Conservation (phyloP, 2,329 filamentous ascomycete genomes). For the Amauroascus verrucosus region DNA sequence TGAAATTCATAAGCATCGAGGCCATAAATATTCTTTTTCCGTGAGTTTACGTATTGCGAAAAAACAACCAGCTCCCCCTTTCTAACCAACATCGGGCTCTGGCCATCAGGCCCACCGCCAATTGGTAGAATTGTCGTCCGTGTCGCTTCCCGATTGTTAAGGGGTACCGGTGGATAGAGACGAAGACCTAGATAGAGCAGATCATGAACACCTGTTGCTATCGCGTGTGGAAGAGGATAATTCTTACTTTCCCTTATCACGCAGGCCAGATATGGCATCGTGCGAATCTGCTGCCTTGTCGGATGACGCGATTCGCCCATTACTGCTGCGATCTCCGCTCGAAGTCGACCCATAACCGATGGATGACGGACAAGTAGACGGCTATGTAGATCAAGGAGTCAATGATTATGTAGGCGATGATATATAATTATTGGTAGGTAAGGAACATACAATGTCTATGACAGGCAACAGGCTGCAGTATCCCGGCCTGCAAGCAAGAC, state of each 20-base stretch:
- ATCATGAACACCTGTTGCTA: too few species aligned
- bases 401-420: constrained; percentile 11
- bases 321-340: constrained; percentile 17
- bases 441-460: constrained; percentile 24
- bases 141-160: constrained; percentile 35
- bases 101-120: constrained; percentile 52
- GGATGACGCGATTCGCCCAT: constrained; percentile 15
- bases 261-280: constrained; percentile 25
- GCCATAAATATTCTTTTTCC: constrained; percentile 52
- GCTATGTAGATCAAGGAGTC: too few species aligned
- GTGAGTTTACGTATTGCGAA: constrained; percentile 61
- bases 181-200: constrained; percentile 36
- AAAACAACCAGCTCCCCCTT: constrained; percentile 59
- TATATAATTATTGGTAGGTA: constrained; percentile 7
- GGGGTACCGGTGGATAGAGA: constrained; percentile 39
- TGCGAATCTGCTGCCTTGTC: constrained; percentile 17
- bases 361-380: constrained; percentile 21
- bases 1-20: constrained; percentile 19
- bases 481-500: constrained; percentile 47
- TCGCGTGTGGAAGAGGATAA: too few species aligned
- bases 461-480: constrained; percentile 35
- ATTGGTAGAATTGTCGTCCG: constrained; percentile 36
- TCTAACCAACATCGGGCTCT: constrained; percentile 53
- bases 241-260: constrained; percentile 39
- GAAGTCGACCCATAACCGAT: constrained; percentile 16